Evolutionary conservation across 345 rosid genomes (phyloP), one percentile per base, ranked within the genome.

Genomic region (Arabidopsis arenosa): DNA sequence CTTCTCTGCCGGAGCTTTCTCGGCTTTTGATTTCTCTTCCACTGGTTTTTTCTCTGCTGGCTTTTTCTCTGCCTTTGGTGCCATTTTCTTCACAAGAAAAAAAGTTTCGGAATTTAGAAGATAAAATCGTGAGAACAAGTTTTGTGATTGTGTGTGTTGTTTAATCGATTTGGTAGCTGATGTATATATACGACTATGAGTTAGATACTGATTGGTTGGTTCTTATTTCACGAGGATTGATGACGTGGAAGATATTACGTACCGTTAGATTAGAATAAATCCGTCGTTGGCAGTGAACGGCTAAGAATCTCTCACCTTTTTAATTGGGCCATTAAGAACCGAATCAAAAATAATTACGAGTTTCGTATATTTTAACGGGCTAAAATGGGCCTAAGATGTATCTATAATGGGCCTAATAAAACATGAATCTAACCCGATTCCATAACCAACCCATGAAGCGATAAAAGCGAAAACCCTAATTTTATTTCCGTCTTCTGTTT

Each of bases 1-100:
- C 84, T 83, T 85, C 81, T 85, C 88, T 6, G 86, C 86, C 13
- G 86, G 86, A 1, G 83, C 79, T 73, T 83, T 85, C 78, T 85
- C 88, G 0, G 84, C 88, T 43, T 84, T 84, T 28, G 70, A 66
- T 76, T 82, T 72, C 78, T 84, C 83, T 71, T 78, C 86, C 2
- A 74, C 84, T 4, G 84, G 83, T 36, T 85, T 85, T 79, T 85
- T 79, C 80, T 70, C 80, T 0, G 80, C 71, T 3, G 75, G 75
- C 43, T 76, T 76, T 44, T 76, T 63, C 70, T 62, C 86, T 9
- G 82, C 88, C 70, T 83, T 81, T 18, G 86, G 88, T 6, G 88
- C 88, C 88, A 85, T 47, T 28, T 28, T 85, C 51, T 52, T 41
- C 3, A 4, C 4, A 18, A 15, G 15, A 37, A 0, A 30, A 23